Conservation (phyloP, 805 yeast genomes). For the Martiniozyma abietophila region DNA sequence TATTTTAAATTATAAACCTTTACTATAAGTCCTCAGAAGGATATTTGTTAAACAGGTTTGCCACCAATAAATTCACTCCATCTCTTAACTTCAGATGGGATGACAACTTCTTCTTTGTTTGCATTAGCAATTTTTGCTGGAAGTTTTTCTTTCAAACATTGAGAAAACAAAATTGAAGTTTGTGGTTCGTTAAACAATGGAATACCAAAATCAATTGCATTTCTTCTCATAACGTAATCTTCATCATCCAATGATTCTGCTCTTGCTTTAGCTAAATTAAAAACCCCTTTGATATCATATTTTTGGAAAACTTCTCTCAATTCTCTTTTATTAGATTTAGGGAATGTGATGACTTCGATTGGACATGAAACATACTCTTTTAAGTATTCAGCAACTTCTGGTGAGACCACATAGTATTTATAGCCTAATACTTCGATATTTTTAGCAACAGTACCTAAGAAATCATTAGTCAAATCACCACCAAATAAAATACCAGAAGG, state of each 20-base stretch:
- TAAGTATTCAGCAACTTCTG: constrained; percentile 64
- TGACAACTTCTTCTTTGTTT: constrained; percentile 32
- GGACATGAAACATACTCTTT: constrained; percentile 34
- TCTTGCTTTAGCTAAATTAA: constrained; percentile 84
- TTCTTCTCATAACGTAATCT: constrained; percentile 97
- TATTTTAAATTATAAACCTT: too few species aligned
- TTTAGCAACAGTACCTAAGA: constrained; percentile 65
- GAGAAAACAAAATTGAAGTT: constrained; percentile 80
- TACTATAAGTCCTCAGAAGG: too few species aligned
- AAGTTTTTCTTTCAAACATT: constrained; percentile 67
- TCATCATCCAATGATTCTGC: constrained; percentile 79
- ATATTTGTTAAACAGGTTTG: constrained; percentile 67
- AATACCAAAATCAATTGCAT: constrained; percentile 95
- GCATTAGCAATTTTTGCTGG: constrained; percentile 42
- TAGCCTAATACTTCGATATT: constrained; percentile 68
- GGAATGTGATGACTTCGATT: constrained; percentile 74
- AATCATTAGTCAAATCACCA: constrained; percentile 72
- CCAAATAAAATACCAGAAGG: constrained; percentile 88
- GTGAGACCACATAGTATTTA: constrained; percentile 70
- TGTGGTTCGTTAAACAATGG: constrained; percentile 96
- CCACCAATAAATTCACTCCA: constrained; percentile 98
- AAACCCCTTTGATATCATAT: constrained; percentile 75
- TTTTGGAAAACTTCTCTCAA: constrained; percentile 89
- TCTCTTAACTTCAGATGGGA: constrained; percentile 82
- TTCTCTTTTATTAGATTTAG: constrained; percentile 86